Conservation (phyloP, 164 flowering plant genomes). For the grape (Vitis vinifera) region DNA sequence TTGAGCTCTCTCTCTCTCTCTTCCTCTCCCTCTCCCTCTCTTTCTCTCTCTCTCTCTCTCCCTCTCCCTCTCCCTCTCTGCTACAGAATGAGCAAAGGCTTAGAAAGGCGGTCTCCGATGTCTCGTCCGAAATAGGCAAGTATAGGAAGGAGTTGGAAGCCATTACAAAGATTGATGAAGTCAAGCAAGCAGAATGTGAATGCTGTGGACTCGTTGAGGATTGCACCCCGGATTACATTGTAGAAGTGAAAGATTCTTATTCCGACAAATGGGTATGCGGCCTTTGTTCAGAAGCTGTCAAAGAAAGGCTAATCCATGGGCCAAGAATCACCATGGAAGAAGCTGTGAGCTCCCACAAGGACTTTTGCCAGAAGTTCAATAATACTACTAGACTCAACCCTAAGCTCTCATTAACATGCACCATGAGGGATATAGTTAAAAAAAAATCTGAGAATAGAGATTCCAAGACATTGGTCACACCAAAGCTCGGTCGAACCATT, state of each 20-base stretch:
- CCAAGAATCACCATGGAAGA: slow-evolving; percentile 25
- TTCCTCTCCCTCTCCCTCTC: background rate
- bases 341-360: slow-evolving; percentile 47
- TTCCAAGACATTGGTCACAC: background rate
- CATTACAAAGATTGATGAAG: slow-evolving; percentile 14
- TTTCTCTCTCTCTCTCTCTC: background rate
- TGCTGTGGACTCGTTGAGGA: slow-evolving; percentile 67
- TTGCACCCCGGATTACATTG: slow-evolving; percentile 51
- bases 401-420: slow-evolving; percentile 42
- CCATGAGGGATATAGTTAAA: slow-evolving; percentile 52
- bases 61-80: background rate
- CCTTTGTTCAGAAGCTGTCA: slow-evolving; percentile 65
- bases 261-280: slow-evolving; percentile 67
- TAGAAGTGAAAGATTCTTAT: slow-evolving; percentile 22
- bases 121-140: slow-evolving; percentile 22
- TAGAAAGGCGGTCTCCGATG: slow-evolving; percentile 39
- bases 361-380: slow-evolving; percentile 48
- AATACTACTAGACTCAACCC: slow-evolving; percentile 53
- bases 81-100: slow-evolving; percentile 31
- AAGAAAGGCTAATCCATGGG: slow-evolving; percentile 27
- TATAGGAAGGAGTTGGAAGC: slow-evolving; percentile 9
- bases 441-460: slow-evolving; percentile 29
- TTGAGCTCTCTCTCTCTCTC: background rate
- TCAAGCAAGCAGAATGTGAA: slow-evolving; percentile 40
- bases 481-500: slow-evolving; percentile 26